Base-by-base conservation (phyloP, 305 asterid species). In the Fraxinus platypoda region DNA sequence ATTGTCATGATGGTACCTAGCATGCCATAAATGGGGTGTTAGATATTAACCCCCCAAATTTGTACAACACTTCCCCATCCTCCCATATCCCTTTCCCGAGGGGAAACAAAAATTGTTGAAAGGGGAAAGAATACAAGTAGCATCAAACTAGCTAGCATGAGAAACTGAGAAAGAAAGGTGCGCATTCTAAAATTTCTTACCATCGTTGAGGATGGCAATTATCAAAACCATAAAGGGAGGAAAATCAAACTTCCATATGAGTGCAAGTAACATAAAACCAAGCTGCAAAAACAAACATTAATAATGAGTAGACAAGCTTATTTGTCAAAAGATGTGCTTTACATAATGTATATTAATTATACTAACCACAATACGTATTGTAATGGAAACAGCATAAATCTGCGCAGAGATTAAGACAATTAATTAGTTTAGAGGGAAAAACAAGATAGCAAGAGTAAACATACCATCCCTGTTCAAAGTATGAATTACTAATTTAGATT, bases 221-320 rank as follows among this genome's bases (percentile, higher is more conserved):
- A 92, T 91, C 82, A 94, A 93, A 83, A 92, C 97, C 98, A 94
- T 94, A 76, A 92, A 91, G 8, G 97, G 98, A 35, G 97, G 95
- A 85, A 91, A 91, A 83, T 93, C 94, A 28, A 93, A 93, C 86
- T 83, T 84, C 98, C 98, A 93, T 78, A 93, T 90, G 71, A 91
- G 94, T 2, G 97, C 93, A 77, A 92, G 97, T 84, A 94, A 75
- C 98, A 94, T 83, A 87, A 92, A 94, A 17, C 97, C 97, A 38
- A 94, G 93, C 97, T 92, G 91, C 26, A 78, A 82, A 79, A 85
- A 30, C 57, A 81, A 81, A 82, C 46, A 81, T 77, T 57, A 81
- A 68, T 75, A 46, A 54, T 82, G 21, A 85, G 87, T 72, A 74
- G 62, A 78, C 64, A 78, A 21, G 73, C 13, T 37, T 17, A 21